Evolutionary conservation across 2,329 filamentous ascomycete genomes (phyloP).

Genomic region (Penicillium sp.): DNA sequence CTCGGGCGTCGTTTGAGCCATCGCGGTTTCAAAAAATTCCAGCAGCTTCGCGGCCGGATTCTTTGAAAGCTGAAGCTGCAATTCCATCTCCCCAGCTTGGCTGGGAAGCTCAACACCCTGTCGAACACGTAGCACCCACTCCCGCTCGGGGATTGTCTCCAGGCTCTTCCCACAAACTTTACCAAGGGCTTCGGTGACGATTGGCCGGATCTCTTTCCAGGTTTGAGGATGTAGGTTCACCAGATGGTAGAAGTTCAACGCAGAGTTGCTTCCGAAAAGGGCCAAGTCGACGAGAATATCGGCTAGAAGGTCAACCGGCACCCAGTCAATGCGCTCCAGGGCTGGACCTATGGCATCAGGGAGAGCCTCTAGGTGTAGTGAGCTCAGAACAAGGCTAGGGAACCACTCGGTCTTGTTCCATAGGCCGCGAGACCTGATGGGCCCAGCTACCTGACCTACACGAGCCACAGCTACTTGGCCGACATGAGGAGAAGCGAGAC

Average conservation of each 20-base stretch:
- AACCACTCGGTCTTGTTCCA: constrained; percentile 57
- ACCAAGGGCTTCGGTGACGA: neutral
- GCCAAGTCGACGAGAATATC: constrained; percentile 27
- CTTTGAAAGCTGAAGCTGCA: neutral
- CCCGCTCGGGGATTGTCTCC: neutral
- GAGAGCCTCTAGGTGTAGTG: constrained; percentile 49
- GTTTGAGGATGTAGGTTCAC: constrained; percentile 15
- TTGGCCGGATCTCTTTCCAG: constrained; percentile 11
- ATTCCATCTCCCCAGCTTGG: neutral
- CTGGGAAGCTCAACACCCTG: neutral
- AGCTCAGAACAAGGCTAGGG: constrained; percentile 50
- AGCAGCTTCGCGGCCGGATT: constrained; percentile 2
- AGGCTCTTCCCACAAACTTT: neutral
- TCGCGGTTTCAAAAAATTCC: neutral
- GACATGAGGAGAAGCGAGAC: no score
- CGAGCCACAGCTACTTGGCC: constrained; percentile 16
- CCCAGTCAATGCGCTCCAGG: constrained; percentile 40
- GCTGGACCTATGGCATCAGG: constrained; percentile 30
- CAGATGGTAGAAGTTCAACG: constrained; percentile 15
- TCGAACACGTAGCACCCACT: neutral
- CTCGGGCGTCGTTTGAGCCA: neutral
- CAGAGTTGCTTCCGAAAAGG: neutral
- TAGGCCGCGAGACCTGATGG: constrained; percentile 36
- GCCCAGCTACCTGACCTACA: constrained; percentile 37
- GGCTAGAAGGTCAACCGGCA: constrained; percentile 46